Evolutionary conservation across 352 stramenopile species (phyloP), one percentile per base, ranked within the genome.

Genomic region (Saprolegnia parasitica): DNA sequence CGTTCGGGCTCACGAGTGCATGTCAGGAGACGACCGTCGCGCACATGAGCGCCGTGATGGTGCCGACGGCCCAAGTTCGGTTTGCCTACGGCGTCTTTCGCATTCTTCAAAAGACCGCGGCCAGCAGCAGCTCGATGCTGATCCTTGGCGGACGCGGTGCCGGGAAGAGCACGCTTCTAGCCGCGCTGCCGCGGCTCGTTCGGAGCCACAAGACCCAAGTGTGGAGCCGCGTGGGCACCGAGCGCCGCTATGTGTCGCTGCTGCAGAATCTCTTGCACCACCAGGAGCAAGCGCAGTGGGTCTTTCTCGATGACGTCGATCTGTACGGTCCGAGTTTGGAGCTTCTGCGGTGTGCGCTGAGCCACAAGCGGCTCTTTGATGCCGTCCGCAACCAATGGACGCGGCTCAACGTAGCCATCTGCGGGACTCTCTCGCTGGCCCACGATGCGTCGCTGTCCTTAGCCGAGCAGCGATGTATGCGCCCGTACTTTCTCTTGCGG

Each of bases 261-360:
- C 5, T 35, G 29, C 29, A 35, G 2, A 2, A 5, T 2, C 4
- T 49, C 42, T 49, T 49, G 42, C 42, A 49, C 18, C 42, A n/a
- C 39, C 39, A 8, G 39, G 8, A 49, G 35, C 52, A 21, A 40
- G 21, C 10, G 40, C 4, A 45, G 29, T 40, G 11, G 10, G 42
- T 42, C n/a, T 67, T 67, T 24, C 16, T 67, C 5, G 58, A 67
- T 23, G 40, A 67, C 42, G 24, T 67, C 29, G 40, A 21, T 4
- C 6, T 39, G 39, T 21, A 54, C 37, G 58, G 21, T 24, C n/a
- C 40, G 0, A 24, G 39, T 35, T 13, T 56, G 37, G 13, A 40
- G 24, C 42, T 67, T 4, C 50, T 23, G 2, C 58, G 58, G 8
- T 15, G 50, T n/a, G 40, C 40, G 13, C 21, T 55, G 20, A 23